Base-by-base conservation (phyloP, 2,329 filamentous ascomycete genomes). In the Proliferodiscus dingleyae region DNA sequence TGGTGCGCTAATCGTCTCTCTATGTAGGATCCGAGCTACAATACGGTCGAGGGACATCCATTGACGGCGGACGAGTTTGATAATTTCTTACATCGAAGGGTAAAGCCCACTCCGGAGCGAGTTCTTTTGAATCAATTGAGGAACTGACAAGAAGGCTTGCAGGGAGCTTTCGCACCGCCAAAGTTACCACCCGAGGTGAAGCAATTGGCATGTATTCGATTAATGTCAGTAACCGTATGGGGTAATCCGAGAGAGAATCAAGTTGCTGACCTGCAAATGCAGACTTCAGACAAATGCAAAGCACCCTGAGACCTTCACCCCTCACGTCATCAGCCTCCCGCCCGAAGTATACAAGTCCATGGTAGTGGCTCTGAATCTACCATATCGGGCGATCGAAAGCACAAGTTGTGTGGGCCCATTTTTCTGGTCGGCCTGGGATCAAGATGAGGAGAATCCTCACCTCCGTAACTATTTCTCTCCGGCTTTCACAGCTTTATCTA, bases 321-420 rank as follows among this genome's bases (percentile, higher is more conserved):
- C 77, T 13, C 67, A 72, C 50, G 66, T 74, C 51, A 71, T 83
- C 47, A 79, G 77, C 16, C 60, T 83, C 23, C 64, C 67, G 1
- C 69, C 68, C n/a, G 57, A 66, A 4, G 58, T 65, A 24, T 83
- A 83, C 53, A 69, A 69, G 52, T 65, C 65, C 38, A 82, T 83
- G 79, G 72, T 81, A 16, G 68, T 70, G 51, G 66, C 63, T 13
- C 58, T 81, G 62, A 69, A 66, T 48, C 66, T 83, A 34, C 78
- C 80, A 1, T 74, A 71, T 55, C 70, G 76, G 7, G 75, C 69
- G 26, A 77, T 83, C 50, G 80, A 83, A 62, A 73, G 75, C 15
- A 74, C 71, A 16, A 73, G 73, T 45, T 71, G 77, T 9, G 79
- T 83, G 11, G 80, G 79, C 0, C 80, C 79, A 1, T 81, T 81